Evolutionary conservation across 305 asterid genomes (phyloP).

Genomic region (Stenogyne calaminthoides): DNA sequence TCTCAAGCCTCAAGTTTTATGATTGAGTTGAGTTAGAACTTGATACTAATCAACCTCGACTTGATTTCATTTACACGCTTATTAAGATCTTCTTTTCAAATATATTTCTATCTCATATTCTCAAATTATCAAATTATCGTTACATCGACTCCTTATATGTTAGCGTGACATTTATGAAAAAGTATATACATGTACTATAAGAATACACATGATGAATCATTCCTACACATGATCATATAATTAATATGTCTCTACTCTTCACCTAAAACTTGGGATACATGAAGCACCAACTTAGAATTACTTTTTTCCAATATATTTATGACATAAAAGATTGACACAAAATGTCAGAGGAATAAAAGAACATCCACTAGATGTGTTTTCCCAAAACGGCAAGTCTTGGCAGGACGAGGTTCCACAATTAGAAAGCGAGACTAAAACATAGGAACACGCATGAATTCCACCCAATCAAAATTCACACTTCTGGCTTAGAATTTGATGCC

Average conservation of each 20-base stretch:
- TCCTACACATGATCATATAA: background rate
- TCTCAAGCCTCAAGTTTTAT: too few relatives aligned
- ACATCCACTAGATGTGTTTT: constrained; percentile 44
- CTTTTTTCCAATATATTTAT: background rate
- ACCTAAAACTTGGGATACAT: background rate
- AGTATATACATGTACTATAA: background rate
- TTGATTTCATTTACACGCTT: too few relatives aligned
- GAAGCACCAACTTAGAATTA: background rate
- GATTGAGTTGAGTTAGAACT: background rate
- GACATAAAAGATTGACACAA: constrained; percentile 47
- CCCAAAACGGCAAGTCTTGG: constrained; percentile 48
- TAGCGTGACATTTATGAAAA: background rate
- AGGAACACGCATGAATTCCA: constrained; percentile 52
- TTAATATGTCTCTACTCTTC: background rate
- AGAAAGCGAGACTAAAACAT: constrained; percentile 53
- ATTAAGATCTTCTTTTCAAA: too few relatives aligned
- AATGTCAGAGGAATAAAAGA: constrained; percentile 46
- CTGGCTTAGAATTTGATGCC: constrained; percentile 21
- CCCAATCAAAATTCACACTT: constrained; percentile 40
- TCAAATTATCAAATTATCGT: too few relatives aligned
- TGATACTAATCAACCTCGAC: too few relatives aligned
- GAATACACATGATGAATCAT: background rate
- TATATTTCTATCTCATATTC: too few relatives aligned
- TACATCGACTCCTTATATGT: background rate
- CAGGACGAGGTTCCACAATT: constrained; percentile 50